These are phyloP conservation scores for Amanita thiersii DNA, from an alignment of 768 basidiomycete genomes.

Conservation along the genomic window DNA sequence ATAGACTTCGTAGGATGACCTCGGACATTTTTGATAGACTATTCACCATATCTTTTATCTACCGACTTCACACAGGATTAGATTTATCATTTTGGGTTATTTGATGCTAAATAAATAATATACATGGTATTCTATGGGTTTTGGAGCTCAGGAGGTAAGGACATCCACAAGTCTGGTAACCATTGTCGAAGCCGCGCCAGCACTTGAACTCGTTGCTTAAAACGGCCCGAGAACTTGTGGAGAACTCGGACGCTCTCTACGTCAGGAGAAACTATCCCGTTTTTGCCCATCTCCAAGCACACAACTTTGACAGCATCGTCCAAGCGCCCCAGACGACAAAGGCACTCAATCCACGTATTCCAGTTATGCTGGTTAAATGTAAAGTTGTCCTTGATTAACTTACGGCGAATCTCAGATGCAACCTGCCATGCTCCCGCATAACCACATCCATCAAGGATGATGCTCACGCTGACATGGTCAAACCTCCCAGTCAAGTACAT, in stretches of 20 bases:
- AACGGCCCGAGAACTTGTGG: conserved; percentile 41
- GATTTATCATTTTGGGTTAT: conserved; percentile 25
- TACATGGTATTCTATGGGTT: conserved; percentile 10
- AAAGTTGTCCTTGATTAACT: conserved; percentile 42
- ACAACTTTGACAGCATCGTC: conserved; percentile 61
- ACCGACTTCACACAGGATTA: conserved; percentile 44
- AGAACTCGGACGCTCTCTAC: conserved; percentile 43
- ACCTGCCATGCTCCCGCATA: conserved; percentile 41
- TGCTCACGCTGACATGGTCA: conserved; percentile 62
- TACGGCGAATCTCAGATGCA: conserved; percentile 47
- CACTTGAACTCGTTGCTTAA: conserved; percentile 35
- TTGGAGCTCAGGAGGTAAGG: conserved; percentile 18
- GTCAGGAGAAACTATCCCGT: conserved; percentile 37
- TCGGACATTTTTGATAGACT: conserved; percentile 9
- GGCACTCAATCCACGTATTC: conserved; percentile 79
- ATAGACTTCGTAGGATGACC: conserved; percentile 15
- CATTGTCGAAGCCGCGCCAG: conserved; percentile 32
- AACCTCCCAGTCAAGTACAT: conserved; percentile 52
- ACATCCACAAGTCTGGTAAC: conserved; percentile 31
- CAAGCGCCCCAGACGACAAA: conserved; percentile 63
- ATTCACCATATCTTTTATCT: conserved; percentile 16
- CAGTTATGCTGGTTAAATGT: conserved; percentile 60
- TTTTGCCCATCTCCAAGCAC: conserved; percentile 56
- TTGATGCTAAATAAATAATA: conserved; percentile 10
- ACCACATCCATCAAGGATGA: conserved; percentile 83